A percentile compares a stretch with the other conserved stretches of the same genome.
Conservation (phyloP, 495 filamentous ascomycete genomes). For the Chaetomium cochliodes region DNA sequence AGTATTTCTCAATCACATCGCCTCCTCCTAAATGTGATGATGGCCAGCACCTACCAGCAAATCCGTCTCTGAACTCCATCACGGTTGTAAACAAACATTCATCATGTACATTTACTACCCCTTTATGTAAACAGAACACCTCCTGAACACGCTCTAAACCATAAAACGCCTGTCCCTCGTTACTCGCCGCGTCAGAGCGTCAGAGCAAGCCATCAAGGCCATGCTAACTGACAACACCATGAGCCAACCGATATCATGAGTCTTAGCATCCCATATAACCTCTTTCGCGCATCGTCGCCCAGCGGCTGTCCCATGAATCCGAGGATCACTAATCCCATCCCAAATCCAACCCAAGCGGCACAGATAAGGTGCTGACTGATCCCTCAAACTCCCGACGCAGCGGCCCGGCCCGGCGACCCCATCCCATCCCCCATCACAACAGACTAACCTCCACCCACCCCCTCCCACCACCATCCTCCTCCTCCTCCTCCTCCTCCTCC, state of each 20-base stretch:
- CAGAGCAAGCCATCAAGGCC: slow-evolving; percentile 18
- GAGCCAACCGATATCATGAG: background rate
- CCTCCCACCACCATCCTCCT: background rate
- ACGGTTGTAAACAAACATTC: background rate
- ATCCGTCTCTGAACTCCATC: no score
- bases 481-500: no score
- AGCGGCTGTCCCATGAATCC: background rate
- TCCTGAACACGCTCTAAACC: background rate
- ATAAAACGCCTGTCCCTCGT: slow-evolving; percentile 1
- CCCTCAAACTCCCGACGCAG: background rate
- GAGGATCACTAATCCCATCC: background rate
- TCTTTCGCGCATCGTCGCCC: background rate
- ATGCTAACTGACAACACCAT: slow-evolving; percentile 3
- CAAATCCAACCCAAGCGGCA: background rate
- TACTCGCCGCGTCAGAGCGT: background rate
- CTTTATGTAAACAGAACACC: background rate
- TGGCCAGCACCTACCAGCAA: no score
- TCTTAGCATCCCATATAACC: background rate
- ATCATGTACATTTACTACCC: background rate
- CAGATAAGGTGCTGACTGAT: slow-evolving; percentile 13
- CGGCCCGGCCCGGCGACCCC: background rate
- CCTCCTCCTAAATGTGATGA: no score
- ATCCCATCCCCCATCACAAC: no score
- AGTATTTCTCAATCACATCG: no score
- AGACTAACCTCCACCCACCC: background rate